Conservation (phyloP, 228 moss, liverwort and hornwort species). For the Sphagnum fallax region DNA sequence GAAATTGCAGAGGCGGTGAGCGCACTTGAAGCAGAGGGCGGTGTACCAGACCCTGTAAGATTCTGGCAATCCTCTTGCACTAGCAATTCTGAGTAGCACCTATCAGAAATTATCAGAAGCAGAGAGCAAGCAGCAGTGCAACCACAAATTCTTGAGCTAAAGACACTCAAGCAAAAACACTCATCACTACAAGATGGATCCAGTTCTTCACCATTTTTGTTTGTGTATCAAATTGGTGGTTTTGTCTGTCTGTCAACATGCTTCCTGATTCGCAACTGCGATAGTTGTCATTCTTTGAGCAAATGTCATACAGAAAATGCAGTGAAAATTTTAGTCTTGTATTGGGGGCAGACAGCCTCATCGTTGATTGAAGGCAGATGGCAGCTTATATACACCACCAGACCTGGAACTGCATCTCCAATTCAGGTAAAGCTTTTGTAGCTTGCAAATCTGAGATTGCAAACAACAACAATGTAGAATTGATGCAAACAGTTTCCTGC, state of each 20-base stretch:
- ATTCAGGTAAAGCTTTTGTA: conserved; percentile 52
- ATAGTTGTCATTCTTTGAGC: not conserved
- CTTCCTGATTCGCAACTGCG: too few species aligned
- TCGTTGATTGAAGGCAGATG: conserved; percentile 87
- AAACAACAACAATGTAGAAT: too few species aligned
- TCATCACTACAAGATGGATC: too few species aligned
- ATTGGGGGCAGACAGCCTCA: conserved; percentile 61
- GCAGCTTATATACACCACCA: conserved; percentile 97
- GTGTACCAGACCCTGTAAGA: conserved; percentile 76
- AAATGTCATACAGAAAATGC: not conserved
- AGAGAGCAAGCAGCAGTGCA: too few species aligned
- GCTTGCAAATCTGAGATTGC: too few species aligned
- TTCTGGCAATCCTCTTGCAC: not conserved
- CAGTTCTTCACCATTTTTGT: too few species aligned
- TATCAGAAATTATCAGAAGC: not conserved
- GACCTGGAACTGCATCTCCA: conserved; percentile 87
- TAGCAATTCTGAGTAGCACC: not conserved
- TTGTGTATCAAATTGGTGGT: too few species aligned
- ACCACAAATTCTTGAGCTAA: too few species aligned
- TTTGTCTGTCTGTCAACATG: too few species aligned
- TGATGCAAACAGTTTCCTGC: too few species aligned
- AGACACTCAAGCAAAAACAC: too few species aligned
- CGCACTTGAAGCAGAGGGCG: conserved; percentile 57
- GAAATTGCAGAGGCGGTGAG: conserved; percentile 65
- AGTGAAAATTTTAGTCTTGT: not conserved